A percentile compares a stretch with the other conserved stretches of the same genome.
These are phyloP conservation scores for Lithocarpus polystachyus DNA, from an alignment of 306 rosid genomes.

Conservation along the genomic window DNA sequence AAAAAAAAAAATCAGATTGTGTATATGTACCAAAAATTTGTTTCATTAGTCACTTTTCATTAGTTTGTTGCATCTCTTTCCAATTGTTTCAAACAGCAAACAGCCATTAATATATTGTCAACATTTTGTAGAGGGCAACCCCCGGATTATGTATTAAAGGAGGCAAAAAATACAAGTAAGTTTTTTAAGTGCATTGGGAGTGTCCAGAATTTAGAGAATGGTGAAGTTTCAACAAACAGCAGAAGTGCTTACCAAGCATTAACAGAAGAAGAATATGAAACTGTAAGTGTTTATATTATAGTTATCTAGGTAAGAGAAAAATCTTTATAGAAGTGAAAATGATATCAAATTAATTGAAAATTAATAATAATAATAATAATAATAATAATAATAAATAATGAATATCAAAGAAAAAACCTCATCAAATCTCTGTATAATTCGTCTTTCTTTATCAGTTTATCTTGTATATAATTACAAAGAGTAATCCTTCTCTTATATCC, in stretches of 20 bases:
- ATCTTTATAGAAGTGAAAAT: neutral
- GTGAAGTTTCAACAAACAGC: conserved; percentile 46
- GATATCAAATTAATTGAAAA: neutral
- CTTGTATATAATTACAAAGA: neutral
- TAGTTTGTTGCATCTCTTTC: conserved; percentile 5
- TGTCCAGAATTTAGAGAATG: conserved; percentile 57
- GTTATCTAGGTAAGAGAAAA: neutral
- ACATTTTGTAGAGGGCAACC: conserved; percentile 80
- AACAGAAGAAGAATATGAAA: conserved; percentile 90
- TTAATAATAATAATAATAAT: neutral
- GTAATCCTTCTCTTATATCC: neutral
- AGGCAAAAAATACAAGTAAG: conserved; percentile 89
- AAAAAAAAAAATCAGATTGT: neutral
- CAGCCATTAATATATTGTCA: conserved; percentile 19
- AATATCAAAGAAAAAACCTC: neutral
- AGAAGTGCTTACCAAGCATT: conserved; percentile 77
- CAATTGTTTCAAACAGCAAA: conserved; percentile 21
- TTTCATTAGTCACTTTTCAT: conserved; percentile 5
- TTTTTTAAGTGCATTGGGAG: conserved; percentile 82
- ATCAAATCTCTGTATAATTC: neutral
- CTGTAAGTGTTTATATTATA: conserved; percentile 56
- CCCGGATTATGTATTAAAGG: conserved; percentile 90
- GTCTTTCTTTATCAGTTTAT: neutral
- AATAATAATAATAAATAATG: neutral
- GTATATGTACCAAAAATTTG: neutral